phyloP scores from a whole-genome alignment of 345 rosid genomes.

The Eucalyptus camaldulensis region DNA sequence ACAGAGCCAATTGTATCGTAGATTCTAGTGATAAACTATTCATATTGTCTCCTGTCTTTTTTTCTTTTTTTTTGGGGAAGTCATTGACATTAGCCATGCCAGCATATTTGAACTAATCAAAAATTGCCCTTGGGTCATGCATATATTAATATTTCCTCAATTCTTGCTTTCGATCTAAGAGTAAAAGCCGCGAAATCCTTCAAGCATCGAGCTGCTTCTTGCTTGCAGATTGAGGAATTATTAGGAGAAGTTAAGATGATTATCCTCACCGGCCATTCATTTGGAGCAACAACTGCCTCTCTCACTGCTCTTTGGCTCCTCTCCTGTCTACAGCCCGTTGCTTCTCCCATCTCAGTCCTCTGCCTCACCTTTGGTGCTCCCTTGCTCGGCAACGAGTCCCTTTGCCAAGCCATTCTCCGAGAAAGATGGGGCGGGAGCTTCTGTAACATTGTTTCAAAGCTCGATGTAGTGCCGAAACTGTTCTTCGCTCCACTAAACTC shows the following conservation, averaged over 20 bases:
- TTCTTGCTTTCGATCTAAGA: not conserved
- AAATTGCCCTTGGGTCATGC: not conserved
- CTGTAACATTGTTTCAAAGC: slow-evolving; percentile 51
- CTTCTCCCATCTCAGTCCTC: slow-evolving; percentile 19
- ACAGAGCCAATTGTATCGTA: accelerated
- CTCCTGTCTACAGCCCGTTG: slow-evolving; percentile 11
- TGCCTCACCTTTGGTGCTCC: slow-evolving; percentile 91
- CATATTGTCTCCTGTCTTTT: accelerated
- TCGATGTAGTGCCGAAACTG: slow-evolving; percentile 46
- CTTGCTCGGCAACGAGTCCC: slow-evolving; percentile 54
- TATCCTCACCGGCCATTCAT: slow-evolving; percentile 70
- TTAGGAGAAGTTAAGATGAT: slow-evolving; percentile 22
- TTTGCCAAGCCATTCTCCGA: slow-evolving; percentile 19
- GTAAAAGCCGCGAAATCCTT: not conserved
- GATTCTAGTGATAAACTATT: not conserved
- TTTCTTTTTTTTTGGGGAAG: not conserved
- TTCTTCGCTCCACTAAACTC: slow-evolving; percentile 20
- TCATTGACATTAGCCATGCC: not conserved
- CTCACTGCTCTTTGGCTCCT: slow-evolving; percentile 78
- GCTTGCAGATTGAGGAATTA: slow-evolving; percentile 24
- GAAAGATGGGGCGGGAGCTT: slow-evolving; percentile 35
- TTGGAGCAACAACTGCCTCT: slow-evolving; percentile 73
- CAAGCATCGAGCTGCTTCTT: not conserved
- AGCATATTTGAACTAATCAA: too few relatives aligned
- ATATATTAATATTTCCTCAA: not conserved